These are phyloP conservation scores for Ophiosphaerella korrae DNA, from an alignment of 2,329 filamentous ascomycete species.

Conservation along the genomic window DNA sequence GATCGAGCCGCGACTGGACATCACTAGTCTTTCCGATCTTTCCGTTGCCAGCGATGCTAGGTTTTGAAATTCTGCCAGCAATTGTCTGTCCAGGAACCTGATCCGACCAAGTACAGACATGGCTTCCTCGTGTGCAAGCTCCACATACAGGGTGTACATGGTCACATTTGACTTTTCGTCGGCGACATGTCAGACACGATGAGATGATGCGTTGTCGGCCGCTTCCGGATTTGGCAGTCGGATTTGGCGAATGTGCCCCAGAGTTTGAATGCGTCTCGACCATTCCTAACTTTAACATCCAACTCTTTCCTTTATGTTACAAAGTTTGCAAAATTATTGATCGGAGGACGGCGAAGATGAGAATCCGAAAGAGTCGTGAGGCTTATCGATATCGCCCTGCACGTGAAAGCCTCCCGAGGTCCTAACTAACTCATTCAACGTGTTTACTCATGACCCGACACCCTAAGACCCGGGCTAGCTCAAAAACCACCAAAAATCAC, in stretches of 20 bases:
- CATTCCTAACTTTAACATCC: slow-evolving; percentile 22
- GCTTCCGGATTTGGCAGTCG: slow-evolving; percentile 30
- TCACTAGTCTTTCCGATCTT: slow-evolving; percentile 37
- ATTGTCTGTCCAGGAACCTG: slow-evolving; percentile 26
- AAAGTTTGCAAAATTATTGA: slow-evolving; percentile 17
- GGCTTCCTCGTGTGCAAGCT: slow-evolving; percentile 44
- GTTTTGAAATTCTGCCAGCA: slow-evolving; percentile 35
- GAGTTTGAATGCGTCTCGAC: slow-evolving; percentile 27
- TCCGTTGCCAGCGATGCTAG: slow-evolving; percentile 13
- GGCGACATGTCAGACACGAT: slow-evolving; percentile 46
- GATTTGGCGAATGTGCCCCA: slow-evolving; percentile 30
- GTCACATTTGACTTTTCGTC: slow-evolving; percentile 47
- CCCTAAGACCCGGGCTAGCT: no score
- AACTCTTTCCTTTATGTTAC: slow-evolving; percentile 12
- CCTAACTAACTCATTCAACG: neutral
- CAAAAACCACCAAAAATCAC: no score
- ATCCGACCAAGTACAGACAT: slow-evolving; percentile 44
- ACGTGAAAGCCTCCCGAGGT: no score
- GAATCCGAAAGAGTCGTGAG: slow-evolving; percentile 9
- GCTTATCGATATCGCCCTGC: neutral
- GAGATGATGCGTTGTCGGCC: slow-evolving; percentile 46
- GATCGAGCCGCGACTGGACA: slow-evolving; percentile 44
- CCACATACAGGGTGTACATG: slow-evolving; percentile 47
- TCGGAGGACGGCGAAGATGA: slow-evolving; percentile 18
- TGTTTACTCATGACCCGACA: no score